Conservation (phyloP, 2,329 filamentous ascomycete species). For the Oidium heveae region DNA sequence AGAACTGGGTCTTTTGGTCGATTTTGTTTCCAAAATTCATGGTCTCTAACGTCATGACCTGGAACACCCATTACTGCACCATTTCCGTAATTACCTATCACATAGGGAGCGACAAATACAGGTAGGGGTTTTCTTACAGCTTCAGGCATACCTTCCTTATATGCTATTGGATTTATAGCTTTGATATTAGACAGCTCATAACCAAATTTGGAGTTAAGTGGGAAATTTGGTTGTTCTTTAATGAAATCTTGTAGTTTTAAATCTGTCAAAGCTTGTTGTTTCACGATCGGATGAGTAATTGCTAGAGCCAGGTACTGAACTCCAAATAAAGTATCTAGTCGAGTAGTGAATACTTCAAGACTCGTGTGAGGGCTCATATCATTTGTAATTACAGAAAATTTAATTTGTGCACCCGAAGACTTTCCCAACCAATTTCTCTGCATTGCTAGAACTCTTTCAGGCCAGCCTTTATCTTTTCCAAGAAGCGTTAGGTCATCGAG, state of each 20-base stretch:
- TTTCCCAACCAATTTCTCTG: conserved; percentile 76
- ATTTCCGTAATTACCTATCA: conserved; percentile 63
- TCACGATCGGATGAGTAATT: conserved; percentile 43
- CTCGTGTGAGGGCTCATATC: conserved; percentile 6
- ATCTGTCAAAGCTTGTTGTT: conserved; percentile 31
- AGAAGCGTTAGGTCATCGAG: conserved; percentile 45
- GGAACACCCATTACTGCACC: conserved; percentile 85
- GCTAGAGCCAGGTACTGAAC: conserved; percentile 68
- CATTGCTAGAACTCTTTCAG: conserved; percentile 58
- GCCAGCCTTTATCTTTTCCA: conserved; percentile 41
- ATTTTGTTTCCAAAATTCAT: conserved; percentile 58
- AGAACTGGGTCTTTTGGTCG: conserved; percentile 31
- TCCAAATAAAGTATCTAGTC: conserved; percentile 67
- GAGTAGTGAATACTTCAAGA: conserved; percentile 59
- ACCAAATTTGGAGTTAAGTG: conserved; percentile 35
- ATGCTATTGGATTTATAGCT: conserved; percentile 40
- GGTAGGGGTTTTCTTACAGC: conserved; percentile 33
- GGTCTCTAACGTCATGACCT: conserved; percentile 55
- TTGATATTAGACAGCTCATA: conserved; percentile 37
- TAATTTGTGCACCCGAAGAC: conserved; percentile 46
- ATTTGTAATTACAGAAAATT: conserved; percentile 32
- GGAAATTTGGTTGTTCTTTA: conserved; percentile 29
- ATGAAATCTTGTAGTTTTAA: conserved; percentile 41
- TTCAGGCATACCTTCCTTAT: conserved; percentile 24
- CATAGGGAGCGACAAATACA: conserved; percentile 63